Percentiles rank a stretch among this genome's conserved stretches.
These are phyloP conservation scores for Golubevia pallescens DNA, from an alignment of 1,284 basidiomycete genomes.

Conservation along the genomic window DNA sequence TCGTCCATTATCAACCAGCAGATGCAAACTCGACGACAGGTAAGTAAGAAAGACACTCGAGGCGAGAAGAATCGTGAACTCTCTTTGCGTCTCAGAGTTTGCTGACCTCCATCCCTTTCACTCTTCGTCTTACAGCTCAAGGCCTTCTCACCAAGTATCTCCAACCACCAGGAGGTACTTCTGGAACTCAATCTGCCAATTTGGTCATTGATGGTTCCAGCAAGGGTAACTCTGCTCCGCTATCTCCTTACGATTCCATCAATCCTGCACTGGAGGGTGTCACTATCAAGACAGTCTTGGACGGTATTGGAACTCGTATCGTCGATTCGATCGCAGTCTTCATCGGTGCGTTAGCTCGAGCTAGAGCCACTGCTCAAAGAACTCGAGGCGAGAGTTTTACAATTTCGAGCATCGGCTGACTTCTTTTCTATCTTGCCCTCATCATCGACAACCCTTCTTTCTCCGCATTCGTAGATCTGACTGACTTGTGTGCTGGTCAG, in stretches of 20 bases:
- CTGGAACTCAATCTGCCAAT: slow-evolving; percentile 15
- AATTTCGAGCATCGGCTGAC: background rate
- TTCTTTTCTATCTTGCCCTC: background rate
- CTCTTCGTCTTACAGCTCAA: slow-evolving; percentile 26
- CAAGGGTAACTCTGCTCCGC: slow-evolving; percentile 4
- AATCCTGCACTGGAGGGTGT: slow-evolving; percentile 37
- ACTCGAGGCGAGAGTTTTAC: background rate
- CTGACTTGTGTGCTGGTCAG: background rate
- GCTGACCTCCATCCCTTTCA: too few relatives aligned
- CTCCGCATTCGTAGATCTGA: too few relatives aligned
- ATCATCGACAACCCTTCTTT: background rate
- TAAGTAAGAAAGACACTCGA: too few relatives aligned
- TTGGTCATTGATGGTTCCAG: background rate
- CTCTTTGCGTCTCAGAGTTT: too few relatives aligned
- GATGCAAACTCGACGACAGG: slow-evolving; percentile 33
- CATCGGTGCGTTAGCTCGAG: background rate
- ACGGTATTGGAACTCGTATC: slow-evolving; percentile 43
- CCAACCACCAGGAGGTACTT: slow-evolving; percentile 21
- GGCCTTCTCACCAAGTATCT: slow-evolving; percentile 32
- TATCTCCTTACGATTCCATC: slow-evolving; percentile 52
- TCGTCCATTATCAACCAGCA: slow-evolving; percentile 40
- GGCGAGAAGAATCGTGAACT: too few relatives aligned
- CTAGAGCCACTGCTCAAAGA: background rate
- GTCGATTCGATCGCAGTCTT: slow-evolving; percentile 9
- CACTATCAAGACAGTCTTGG: slow-evolving; percentile 20